Evolutionary conservation across 176 grass and related monocot species (phyloP), one percentile per base, ranked within the genome.

Genomic region (Saccharum spontaneum): DNA sequence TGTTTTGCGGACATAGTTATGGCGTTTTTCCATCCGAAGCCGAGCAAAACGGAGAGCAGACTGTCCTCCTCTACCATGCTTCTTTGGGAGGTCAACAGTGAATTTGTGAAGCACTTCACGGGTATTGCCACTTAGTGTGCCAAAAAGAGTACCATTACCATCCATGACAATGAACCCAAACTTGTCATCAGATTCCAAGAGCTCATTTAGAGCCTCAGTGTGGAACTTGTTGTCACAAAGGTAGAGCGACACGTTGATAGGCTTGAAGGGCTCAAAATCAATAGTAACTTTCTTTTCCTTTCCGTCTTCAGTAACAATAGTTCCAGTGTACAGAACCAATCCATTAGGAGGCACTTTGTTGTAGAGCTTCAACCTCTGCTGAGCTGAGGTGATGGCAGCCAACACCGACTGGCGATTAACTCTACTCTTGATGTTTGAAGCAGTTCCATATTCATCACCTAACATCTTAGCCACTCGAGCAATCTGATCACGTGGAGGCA

Each of bases 291-390:
- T 90, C 88, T 86, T 90, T 82, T 90, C 83, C 67, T 90, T 90
- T 26, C 88, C 88, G 66, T 90, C 88, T 38, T 90, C 88, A 82
- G 88, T 90, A 78, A 90, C 55, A 82, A 90, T 86, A 20, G 83
- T 90, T 82, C 88, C 88, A 86, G 88, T 90, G 72, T 90, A 90
- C 54, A 90, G 88, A 86, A 90, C 88, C 72, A 90, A 73, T 57
- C 88, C 88, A 86, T 90, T 90, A 69, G 79, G 66, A 78, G 88
- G 83, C 69, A 90, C 83, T 66, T 85, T 90, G 79, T 86, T 90
- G 14, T 90, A 90, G 24, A 90, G 88, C 44, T 90, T 90, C 79
- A 90, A 60, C 83, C 88, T 90, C 83, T 90, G 88, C 66, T 90
- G 88, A 71, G 83, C 83, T 82, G 83, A 86, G 78, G 83, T 90